phyloP scores from a whole-genome alignment of 257 asterid species.

The Vinca minor region DNA sequence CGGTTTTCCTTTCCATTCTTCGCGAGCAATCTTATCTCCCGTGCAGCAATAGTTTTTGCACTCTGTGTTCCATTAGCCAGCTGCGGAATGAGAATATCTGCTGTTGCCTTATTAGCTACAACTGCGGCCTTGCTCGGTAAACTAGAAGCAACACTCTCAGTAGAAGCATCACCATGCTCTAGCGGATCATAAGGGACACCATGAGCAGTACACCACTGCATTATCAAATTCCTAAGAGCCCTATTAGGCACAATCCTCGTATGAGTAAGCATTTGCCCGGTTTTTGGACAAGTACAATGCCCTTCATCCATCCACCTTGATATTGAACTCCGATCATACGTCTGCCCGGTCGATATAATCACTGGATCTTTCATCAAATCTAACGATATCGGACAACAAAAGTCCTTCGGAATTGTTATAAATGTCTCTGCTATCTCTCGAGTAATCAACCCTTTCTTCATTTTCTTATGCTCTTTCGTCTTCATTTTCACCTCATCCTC shows the following conservation, averaged over 20 bases:
- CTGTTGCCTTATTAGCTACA: constrained; percentile 70
- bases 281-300: constrained; percentile 71
- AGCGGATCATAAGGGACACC: constrained; percentile 49
- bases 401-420: constrained; percentile 63
- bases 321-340: constrained; percentile 74
- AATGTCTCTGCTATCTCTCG: constrained; percentile 67
- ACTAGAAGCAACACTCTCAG: constrained; percentile 25
- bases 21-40: constrained; percentile 72
- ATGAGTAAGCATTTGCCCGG: constrained; percentile 72
- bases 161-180: constrained; percentile 44
- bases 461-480: constrained; percentile 34
- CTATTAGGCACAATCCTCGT: constrained; percentile 56
- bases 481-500: constrained; percentile 63
- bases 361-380: constrained; percentile 93
- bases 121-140: constrained; percentile 53
- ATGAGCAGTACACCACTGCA: constrained; percentile 73
- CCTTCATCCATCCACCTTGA: constrained; percentile 89
- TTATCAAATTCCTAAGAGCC: constrained; percentile 63
- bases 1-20: constrained; percentile 70
- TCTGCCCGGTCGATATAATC: constrained; percentile 78
- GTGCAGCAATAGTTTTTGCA: constrained; percentile 66
- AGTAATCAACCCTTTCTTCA: constrained; percentile 43
- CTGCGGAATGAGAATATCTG: constrained; percentile 48
- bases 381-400: constrained; percentile 71
- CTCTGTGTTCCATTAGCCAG: constrained; percentile 50